Base-by-base conservation (phyloP, 2,329 filamentous ascomycete genomes). In the Tolypocladium pustulatum region DNA sequence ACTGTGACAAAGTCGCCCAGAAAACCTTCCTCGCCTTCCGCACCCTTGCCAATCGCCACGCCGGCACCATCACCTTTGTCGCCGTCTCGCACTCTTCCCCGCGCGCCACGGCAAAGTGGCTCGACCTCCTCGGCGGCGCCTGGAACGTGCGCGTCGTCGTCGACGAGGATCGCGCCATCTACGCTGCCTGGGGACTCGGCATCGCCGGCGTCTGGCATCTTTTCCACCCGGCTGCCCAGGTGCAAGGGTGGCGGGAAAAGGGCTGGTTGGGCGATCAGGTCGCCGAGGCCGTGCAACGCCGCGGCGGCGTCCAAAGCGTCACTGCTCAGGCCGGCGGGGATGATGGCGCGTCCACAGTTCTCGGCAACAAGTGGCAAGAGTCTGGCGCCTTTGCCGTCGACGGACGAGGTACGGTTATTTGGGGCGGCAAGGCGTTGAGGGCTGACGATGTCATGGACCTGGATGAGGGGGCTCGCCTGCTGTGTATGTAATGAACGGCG, bases 101-200 rank as follows among this genome's bases (percentile, higher is more conserved):
- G 4, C 72, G 76, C 27, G 81, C 83, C 36, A 85, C 83, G 1
- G 69, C 75, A 41, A 80, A 80, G 62, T 85, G 82, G 82, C 65
- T 83, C 53, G 78, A 81, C 62, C 73, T 83, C 22, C 68, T 85
- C 15, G 82, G 82, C 66, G 82, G 82, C 60, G 73, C 80, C 17
- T 82, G 82, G 79, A 77, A 76, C 67, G 75, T 85, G 36, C 75
- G 43, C 25, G 53, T 85, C 3, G 68, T 85, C 58, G 70, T 84
- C 58, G 82, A 85, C 69, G 77, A 82, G 64, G 76, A 80, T 60
- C 77, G 82, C 60, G 75, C 78, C 61, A 65, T 84, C 40, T 85
- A 86, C 64, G 81, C 82, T 2, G 76, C 80, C 13, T 85, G 81
- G 81, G 83, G 83, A 2, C 73, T 85, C 5, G 82, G 82, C 0